Base-by-base conservation (phyloP, 2,329 filamentous ascomycete genomes). In the Ampelomyces quisqualis region DNA sequence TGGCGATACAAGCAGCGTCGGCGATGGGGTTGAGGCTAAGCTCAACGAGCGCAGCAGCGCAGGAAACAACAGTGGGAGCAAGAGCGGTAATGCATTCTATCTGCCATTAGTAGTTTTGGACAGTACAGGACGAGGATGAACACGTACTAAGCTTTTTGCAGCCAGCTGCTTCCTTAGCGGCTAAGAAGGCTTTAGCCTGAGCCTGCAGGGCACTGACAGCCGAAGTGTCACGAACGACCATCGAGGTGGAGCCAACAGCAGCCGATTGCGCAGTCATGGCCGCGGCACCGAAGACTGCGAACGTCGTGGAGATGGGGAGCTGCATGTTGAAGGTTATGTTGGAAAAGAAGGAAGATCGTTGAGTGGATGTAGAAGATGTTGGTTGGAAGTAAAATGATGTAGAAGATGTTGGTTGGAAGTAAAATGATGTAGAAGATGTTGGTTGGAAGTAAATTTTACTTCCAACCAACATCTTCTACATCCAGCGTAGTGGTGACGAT, bases 291-390 rank as follows among this genome's bases (percentile, higher is more conserved):
- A 45, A 40, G 32, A 40, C 26, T 19, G 37, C 22, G 13, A 38
- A 13, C 28, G 40, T 32, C 32, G 39, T 32, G 31, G 36, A 32
- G 31, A 37, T 35, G 37, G 32, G 15, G 27, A 35, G 27, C 22
- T 34, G 42, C 42, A 45, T 45, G 10, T 36, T 45, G 42, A 19
- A 18, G n/a, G 26, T 31, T 31, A 17, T 27, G 27, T 19, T 35
- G 21, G 33, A 35, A n/a, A 35, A 21, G 33, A 35, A 35, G 20
- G 31, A 34, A 62, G 28, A 31, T 38, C 22, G 26, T 38, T 31
- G 24, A 71, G 64, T 9, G 70, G 48, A 9, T 60, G 57, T 19
- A 38, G 31, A 34, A 41, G 30, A 29, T 19, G 31, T 22, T 34
- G 28, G 30, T 29, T 21, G 38, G 26, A 19, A 27, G 20, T 34